Conservation (phyloP, 164 flowering plant genomes). For the Dillenia turbinata region DNA sequence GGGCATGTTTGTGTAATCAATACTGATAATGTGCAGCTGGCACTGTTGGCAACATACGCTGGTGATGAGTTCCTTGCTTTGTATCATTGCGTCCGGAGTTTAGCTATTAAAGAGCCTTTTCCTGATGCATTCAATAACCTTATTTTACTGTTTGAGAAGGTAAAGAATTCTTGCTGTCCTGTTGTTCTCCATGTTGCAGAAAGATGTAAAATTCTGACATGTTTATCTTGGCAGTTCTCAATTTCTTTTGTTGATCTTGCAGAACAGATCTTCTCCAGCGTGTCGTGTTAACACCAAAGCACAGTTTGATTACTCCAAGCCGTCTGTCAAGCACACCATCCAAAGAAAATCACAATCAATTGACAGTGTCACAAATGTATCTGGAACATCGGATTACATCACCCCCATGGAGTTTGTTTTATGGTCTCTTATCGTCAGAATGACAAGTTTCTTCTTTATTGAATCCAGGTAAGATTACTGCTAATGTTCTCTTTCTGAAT, state of each 20-base stretch:
- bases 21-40: constrained; percentile 48
- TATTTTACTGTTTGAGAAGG: constrained; percentile 67
- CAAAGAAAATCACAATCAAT: constrained; percentile 9
- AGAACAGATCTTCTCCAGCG: constrained; percentile 54
- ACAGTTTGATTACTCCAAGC: constrained; percentile 45
- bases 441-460: constrained; percentile 52
- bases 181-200: not conserved
- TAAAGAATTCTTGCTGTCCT: constrained; percentile 14
- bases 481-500: too few species aligned
- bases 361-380: constrained; percentile 9
- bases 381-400: constrained; percentile 15
- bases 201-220: too few species aligned
- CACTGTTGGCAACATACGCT: constrained; percentile 69
- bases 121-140: constrained; percentile 86
- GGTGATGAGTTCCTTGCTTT: constrained; percentile 79
- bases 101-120: constrained; percentile 80
- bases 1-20: constrained; percentile 3
- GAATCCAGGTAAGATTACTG: constrained; percentile 45
- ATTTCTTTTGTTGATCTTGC: constrained; percentile 24
- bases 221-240: constrained; percentile 10
- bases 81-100: constrained; percentile 78
- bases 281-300: constrained; percentile 31
- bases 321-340: constrained; percentile 32
- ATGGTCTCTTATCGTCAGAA: constrained; percentile 57
- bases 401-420: constrained; percentile 18